phyloP scores from a whole-genome alignment of 148 eudicot genomes.

The Euryodendron excelsum region DNA sequence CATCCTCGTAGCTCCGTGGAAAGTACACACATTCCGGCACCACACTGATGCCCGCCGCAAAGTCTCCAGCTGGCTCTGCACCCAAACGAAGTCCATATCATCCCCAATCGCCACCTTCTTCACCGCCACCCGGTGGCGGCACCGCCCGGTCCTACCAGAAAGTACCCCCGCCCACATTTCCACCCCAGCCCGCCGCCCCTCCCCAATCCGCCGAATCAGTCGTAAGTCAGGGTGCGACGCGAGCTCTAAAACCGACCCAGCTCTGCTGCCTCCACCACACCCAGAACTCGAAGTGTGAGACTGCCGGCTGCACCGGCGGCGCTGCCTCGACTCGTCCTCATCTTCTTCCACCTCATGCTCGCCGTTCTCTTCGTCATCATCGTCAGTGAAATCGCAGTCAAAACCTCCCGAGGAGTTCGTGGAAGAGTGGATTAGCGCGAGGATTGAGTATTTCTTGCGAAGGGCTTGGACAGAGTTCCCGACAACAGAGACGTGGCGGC shows the following conservation, averaged over 20 bases:
- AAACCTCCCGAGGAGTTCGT: constrained; percentile 6
- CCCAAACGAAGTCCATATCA: constrained; percentile 75
- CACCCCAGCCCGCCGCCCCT: constrained; percentile 56
- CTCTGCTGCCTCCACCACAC: constrained; percentile 20
- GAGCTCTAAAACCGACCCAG: constrained; percentile 43
- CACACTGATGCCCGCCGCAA: constrained; percentile 77
- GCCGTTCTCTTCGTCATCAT: constrained; percentile 35
- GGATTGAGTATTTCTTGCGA: constrained; percentile 70
- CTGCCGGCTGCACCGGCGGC: constrained; percentile 25
- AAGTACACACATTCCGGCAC: constrained; percentile 88
- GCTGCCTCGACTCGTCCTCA: constrained; percentile 24
- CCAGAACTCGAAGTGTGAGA: constrained; percentile 23
- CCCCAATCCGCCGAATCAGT: constrained; percentile 61
- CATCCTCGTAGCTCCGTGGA: constrained; percentile 60
- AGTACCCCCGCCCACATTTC: constrained; percentile 75
- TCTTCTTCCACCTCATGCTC: constrained; percentile 27
- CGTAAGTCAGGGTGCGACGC: constrained; percentile 60
- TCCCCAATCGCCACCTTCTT: constrained; percentile 66
- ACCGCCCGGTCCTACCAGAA: constrained; percentile 37
- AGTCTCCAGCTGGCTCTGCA: constrained; percentile 65
- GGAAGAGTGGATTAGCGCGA: constrained; percentile 36
- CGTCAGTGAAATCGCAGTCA: constrained; percentile 21
- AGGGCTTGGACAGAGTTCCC: constrained; percentile 85
- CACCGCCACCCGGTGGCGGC: constrained; percentile 79
- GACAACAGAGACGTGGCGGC: constrained; percentile 81